Base-by-base conservation (phyloP, 2,329 filamentous ascomycete genomes). In the Zarea fungicola region DNA sequence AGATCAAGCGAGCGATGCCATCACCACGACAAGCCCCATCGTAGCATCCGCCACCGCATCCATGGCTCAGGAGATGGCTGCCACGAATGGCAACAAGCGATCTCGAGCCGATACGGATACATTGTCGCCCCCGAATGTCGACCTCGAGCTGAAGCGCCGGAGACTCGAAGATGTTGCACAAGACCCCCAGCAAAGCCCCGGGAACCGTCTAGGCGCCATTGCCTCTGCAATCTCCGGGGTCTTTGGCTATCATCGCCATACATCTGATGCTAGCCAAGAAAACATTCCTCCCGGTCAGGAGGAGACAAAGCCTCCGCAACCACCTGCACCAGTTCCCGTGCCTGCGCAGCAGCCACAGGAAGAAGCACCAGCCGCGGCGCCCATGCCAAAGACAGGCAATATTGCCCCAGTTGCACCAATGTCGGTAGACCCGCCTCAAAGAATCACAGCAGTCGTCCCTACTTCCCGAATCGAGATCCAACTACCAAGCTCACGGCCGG, bases 211-310 rank as follows among this genome's bases (percentile, higher is more conserved):
- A 13, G 50, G 45, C 14, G 58, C 59, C 39, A 63, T 66, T 42
- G 59, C 62, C 9, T 60, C 63, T 7, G 63, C 58, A n/a, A 59
- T 66, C 11, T 60, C 63, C 13, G 56, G 58, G 6, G 56, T 59
- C 10, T 54, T 61, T 42, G 58, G 59, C 5, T 57, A 55, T 35
- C 56, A 52, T 3, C 56, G 57, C 22, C 56, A 51, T 25, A 13
- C 44, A 11, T 50, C 54, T 19, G 42, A 51, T 25, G 51, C 26
- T 13, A 42, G 28, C 22, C 35, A 45, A 10, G 21, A 49, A 9
- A 28, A 41, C 13, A 23, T 18, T n/a, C 2, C n/a, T 7, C n/a
- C 35, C 2, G 10, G n/a, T 4, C 25, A 42, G 11, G 52, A 56
- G 36, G 54, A 37, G 14, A 40, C 13, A 22, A 36, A 36, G 34